phyloP scores from a whole-genome alignment of 2,329 filamentous ascomycete genomes.

The Calonectria pteridis region DNA sequence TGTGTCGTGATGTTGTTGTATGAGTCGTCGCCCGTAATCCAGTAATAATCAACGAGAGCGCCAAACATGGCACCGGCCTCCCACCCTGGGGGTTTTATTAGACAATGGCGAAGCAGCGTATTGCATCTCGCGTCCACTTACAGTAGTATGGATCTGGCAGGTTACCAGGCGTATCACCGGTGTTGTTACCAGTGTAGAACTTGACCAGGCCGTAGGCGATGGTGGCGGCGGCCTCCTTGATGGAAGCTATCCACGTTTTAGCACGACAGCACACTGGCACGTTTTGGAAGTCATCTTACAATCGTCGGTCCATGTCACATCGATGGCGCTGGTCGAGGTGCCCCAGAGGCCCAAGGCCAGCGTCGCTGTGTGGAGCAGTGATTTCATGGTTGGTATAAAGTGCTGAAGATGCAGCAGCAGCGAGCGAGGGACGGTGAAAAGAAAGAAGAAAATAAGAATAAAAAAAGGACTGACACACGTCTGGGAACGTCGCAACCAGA shows the following conservation, averaged over 20 bases:
- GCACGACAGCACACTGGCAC: neutral
- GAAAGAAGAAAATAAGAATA: slow-evolving; percentile 15
- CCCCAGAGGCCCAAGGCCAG: slow-evolving; percentile 30
- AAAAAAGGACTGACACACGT: neutral
- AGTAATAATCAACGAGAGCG: slow-evolving; percentile 79
- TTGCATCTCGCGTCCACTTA: slow-evolving; percentile 55
- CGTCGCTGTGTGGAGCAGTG: slow-evolving; percentile 30
- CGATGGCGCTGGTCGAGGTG: slow-evolving; percentile 28
- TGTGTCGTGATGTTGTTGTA: slow-evolving; percentile 73
- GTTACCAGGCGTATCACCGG: slow-evolving; percentile 69
- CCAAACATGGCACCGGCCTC: slow-evolving; percentile 80
- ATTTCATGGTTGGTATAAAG: slow-evolving; percentile 35
- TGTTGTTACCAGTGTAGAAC: slow-evolving; percentile 69
- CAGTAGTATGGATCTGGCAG: slow-evolving; percentile 75
- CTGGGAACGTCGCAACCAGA: neutral
- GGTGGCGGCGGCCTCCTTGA: slow-evolving; percentile 62
- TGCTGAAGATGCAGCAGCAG: slow-evolving; percentile 7
- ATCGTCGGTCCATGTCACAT: slow-evolving; percentile 40
- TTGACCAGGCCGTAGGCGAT: slow-evolving; percentile 62
- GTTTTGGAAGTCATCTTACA: slow-evolving; percentile 18
- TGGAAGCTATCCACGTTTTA: slow-evolving; percentile 54
- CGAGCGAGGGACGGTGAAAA: neutral
- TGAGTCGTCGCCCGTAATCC: slow-evolving; percentile 73
- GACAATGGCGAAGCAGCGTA: neutral
- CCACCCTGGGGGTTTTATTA: slow-evolving; percentile 66